Evolutionary conservation across 2,329 filamentous ascomycete species (phyloP), one percentile per base, ranked within the genome.

Genomic region (Drechslerella stenobrocha): DNA sequence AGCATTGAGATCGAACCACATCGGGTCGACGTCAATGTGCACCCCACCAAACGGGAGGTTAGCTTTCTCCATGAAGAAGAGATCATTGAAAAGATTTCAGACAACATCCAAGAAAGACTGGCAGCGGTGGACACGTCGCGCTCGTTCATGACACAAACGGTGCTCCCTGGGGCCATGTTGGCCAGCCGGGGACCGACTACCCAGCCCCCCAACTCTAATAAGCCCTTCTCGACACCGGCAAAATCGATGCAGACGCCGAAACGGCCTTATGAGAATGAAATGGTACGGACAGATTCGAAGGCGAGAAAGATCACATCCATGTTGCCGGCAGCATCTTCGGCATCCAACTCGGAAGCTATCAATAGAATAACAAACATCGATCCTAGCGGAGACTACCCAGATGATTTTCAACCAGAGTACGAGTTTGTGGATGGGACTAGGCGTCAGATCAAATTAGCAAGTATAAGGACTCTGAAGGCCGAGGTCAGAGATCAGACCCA

Each of bases 1-100:
- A 93, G 87, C 74, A 81, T 98, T 1, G 88, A 96, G 65, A 95
- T 98, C 60, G 91, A 97, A 72, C 92, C 93, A 1, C 84, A 87
- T 23, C 82, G 92, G 53, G 90, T 98, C 2, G 93, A 98, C 76
- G 95, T 98, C 74, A 98, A 98, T 72, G 88, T 98, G 0, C 93
- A 98, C 76, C 93, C 93, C 0, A 98, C 93, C 0, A 98, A 98
- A 76, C 83, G 90, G 51, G 92, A 98, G 75, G 93, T 98, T 18
- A 93, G 97, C 74, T 97, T 98, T 73, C 81, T 98, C 20, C 96
- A 97, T 69, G 93, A 98, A 75, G 93, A 98, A 70, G 93, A 98
- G 72, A 95, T 98, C 45, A 87, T 93, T 46, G 88, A 93, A 70
- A 82, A 84, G 11, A 85, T 98, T 2, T 96, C 91, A 77, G 84